A percentile compares a stretch with the other conserved stretches of the same genome.
Evolutionary conservation across 202 grass and related monocot genomes (phyloP).

Genomic region (Tripidium arundinaceum): DNA sequence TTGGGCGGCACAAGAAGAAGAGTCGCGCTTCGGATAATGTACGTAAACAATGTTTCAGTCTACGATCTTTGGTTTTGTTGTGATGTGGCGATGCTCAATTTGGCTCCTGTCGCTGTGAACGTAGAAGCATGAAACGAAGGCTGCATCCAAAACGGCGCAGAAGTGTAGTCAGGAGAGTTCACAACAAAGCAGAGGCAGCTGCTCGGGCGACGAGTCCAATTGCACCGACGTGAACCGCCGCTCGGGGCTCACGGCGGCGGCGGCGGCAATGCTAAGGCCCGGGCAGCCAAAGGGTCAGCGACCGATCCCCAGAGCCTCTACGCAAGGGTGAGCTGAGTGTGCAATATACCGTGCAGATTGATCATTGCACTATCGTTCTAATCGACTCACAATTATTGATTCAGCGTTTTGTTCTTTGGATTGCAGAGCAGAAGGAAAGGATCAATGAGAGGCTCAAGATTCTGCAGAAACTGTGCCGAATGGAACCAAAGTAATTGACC

Average conservation of each 20-base stretch:
- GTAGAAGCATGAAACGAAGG: slow-evolving; percentile 30
- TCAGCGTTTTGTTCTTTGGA: background rate
- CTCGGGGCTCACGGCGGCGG: slow-evolving; percentile 16
- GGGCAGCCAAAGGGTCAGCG: slow-evolving; percentile 41
- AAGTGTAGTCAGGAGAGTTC: slow-evolving; percentile 29
- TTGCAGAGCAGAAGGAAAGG: slow-evolving; percentile 76
- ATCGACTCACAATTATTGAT: background rate
- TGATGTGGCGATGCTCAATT: too few species aligned
- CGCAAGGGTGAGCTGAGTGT: slow-evolving; percentile 55
- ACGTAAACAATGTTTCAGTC: too few species aligned
- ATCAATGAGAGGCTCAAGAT: slow-evolving; percentile 40
- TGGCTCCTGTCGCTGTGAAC: background rate
- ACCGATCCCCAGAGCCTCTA: slow-evolving; percentile 67
- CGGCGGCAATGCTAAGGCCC: slow-evolving; percentile 33
- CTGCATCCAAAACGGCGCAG: slow-evolving; percentile 20
- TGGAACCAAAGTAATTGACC: slow-evolving; percentile 62
- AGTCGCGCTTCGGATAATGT: too few species aligned
- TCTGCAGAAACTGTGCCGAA: slow-evolving; percentile 26
- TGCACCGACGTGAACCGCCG: too few species aligned
- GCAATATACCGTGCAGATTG: background rate
- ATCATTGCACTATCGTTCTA: background rate
- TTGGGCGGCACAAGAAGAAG: too few species aligned
- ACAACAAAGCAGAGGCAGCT: slow-evolving; percentile 40
- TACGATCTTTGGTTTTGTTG: too few species aligned
- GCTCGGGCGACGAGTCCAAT: slow-evolving; percentile 53